Evolutionary conservation across 345 rosid genomes (phyloP).

Genomic region (Excoecaria cochinchinensis): DNA sequence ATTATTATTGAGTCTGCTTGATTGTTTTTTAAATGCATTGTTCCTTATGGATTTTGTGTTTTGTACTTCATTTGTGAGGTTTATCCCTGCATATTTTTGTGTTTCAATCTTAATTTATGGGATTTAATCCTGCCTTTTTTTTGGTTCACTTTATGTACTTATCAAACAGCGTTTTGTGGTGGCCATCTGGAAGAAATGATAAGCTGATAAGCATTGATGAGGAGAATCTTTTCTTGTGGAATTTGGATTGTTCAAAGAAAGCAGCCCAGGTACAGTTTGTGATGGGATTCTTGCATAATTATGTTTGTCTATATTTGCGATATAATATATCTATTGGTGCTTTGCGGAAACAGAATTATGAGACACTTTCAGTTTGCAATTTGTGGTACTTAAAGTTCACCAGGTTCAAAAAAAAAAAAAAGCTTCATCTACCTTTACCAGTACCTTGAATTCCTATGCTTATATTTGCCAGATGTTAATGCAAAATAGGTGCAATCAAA

Average conservation of each 20-base stretch:
- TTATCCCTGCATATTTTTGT: neutral
- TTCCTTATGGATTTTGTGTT: neutral
- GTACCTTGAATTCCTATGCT: slow-evolving; percentile 24
- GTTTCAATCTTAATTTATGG: neutral
- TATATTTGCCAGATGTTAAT: slow-evolving; percentile 27
- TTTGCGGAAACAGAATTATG: neutral
- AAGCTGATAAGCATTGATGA: slow-evolving; percentile 86
- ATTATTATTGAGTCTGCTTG: neutral
- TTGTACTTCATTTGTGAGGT: neutral
- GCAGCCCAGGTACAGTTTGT: slow-evolving; percentile 58
- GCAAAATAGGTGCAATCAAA: slow-evolving; percentile 66
- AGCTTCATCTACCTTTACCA: neutral
- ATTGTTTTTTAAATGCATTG: neutral
- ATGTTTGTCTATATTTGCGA: neutral
- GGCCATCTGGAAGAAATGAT: slow-evolving; percentile 85
- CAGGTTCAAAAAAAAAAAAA: neutral
- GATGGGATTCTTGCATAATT: neutral
- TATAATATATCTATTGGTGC: neutral
- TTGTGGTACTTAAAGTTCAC: neutral
- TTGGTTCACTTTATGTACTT: neutral
- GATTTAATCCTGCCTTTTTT: neutral
- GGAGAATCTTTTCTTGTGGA: slow-evolving; percentile 70
- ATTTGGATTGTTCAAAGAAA: slow-evolving; percentile 69
- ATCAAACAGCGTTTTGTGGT: slow-evolving; percentile 64
- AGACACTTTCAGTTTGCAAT: neutral